Evolutionary conservation across 2,329 filamentous ascomycete genomes (phyloP), one percentile per base, ranked within the genome.

Genomic region (Epicoccum sorghinum): DNA sequence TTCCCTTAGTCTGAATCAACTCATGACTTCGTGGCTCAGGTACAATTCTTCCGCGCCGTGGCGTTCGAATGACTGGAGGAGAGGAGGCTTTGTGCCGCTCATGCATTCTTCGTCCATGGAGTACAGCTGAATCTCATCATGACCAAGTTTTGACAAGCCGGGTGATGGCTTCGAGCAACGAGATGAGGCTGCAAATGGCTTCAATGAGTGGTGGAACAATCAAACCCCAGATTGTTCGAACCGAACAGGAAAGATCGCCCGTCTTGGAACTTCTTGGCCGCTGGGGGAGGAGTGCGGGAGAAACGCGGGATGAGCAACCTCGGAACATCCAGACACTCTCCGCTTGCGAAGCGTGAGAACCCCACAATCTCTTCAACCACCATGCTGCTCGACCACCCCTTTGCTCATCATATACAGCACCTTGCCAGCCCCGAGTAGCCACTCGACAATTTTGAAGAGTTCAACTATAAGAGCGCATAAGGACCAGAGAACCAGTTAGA

Each of bases 191-290:
- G 58, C 33, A 14, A 22, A 12, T 25, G 12, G 14, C 55, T 13
- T 25, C 42, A 46, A 35, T 64, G 41, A 64, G 59, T 65, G 62
- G 62, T 65, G 62, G 62, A 64, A 62, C 33, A 62, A 59, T 50
- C 44, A 18, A 37, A 48, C 56, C 57, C 58, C 57, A 60, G 55
- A 58, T 61, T 59, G 44, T 50, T 46, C 50, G 48, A 47, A 48
- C 51, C 39, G 53, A 52, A 55, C 41, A 44, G 30, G 53, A 47
- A 47, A 44, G 52, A 61, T 58, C 59, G 54, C 43, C 51, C 51
- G 54, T 44, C 56, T 55, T 55, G 52, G 52, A 42, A 36, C 7
- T 7, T 45, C 57, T 58, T 52, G 51, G 53, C 52, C 18, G 27
- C 37, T 40, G 45, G 57, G 59, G 58, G 42, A 57, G 32, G 30